Percentiles rank a stretch among this genome's conserved stretches.
Conservation (phyloP, 148 eudicot genomes). For the Vaccinium vitisidaea region DNA sequence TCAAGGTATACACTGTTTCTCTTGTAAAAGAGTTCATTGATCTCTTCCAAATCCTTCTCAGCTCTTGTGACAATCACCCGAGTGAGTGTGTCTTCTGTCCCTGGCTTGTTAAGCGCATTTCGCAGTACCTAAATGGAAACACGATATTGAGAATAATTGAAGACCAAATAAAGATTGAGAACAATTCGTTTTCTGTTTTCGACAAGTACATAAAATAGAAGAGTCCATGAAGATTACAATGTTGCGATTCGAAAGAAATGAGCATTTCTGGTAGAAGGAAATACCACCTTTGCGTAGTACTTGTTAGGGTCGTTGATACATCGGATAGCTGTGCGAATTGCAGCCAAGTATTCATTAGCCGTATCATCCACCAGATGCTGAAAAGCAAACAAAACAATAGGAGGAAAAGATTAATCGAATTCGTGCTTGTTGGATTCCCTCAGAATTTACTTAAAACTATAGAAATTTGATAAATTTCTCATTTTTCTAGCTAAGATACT, state of each 20-base stretch:
- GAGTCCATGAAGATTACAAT: conserved; percentile 37
- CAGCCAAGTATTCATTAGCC: conserved; percentile 39
- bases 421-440: not conserved
- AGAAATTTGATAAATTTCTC: not conserved
- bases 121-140: conserved; percentile 47
- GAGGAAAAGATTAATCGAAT: not conserved
- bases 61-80: conserved; percentile 28
- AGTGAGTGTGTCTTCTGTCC: conserved; percentile 69
- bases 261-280: not conserved
- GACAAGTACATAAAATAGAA: conserved; percentile 32
- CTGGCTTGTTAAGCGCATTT: conserved; percentile 47
- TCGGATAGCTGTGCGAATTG: conserved; percentile 53
- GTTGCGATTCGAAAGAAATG: not conserved
- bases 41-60: conserved; percentile 27
- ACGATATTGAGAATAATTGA: not conserved
- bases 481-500: not conserved
- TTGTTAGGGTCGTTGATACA: conserved; percentile 66
- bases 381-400: not conserved
- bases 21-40: conserved; percentile 34
- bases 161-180: not conserved
- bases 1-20: conserved; percentile 47
- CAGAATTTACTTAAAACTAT: not conserved
- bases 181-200: not conserved
- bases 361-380: conserved; percentile 45
- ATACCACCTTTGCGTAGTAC: conserved; percentile 64